These are phyloP conservation scores for Eimeria sp. DNA, from an alignment of 169 alveolate species.

Conservation along the genomic window DNA sequence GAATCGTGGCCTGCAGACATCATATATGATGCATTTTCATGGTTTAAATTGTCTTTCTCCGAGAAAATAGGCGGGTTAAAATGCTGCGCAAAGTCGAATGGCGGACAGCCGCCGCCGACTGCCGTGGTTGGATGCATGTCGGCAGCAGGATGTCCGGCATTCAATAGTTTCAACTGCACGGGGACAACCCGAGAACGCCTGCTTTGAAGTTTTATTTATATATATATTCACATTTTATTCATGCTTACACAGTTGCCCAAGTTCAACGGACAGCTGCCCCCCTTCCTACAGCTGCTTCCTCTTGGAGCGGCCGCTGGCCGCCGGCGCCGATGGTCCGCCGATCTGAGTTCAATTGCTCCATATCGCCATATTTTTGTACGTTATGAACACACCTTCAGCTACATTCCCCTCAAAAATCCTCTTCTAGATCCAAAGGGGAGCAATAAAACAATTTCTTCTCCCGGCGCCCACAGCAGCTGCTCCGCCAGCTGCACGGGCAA, in stretches of 20 bases:
- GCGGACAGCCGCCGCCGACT: not conserved
- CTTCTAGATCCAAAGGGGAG: too few relatives aligned
- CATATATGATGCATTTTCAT: too few relatives aligned
- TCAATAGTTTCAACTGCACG: not conserved
- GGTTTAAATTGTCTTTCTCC: too few relatives aligned
- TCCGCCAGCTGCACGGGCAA: too few relatives aligned
- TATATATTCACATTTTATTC: not conserved
- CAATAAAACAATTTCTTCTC: too few relatives aligned
- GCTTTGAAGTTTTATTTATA: not conserved
- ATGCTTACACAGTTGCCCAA: not conserved
- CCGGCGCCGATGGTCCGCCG: conserved; percentile 30
- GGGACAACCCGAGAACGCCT: not conserved
- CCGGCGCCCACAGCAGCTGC: too few relatives aligned
- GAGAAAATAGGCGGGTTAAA: not conserved
- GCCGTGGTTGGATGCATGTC: conserved; percentile 5
- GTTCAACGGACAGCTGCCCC: not conserved
- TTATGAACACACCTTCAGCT: not conserved
- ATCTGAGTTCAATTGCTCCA: not conserved
- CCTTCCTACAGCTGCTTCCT: not conserved
- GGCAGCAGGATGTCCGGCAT: not conserved
- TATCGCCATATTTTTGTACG: not conserved
- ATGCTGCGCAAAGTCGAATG: not conserved
- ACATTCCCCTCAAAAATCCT: not conserved
- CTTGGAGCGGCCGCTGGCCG: not conserved
- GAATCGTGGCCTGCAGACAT: not conserved